phyloP scores from a whole-genome alignment of 2,329 filamentous ascomycete species.

The Epichloe elymi region DNA sequence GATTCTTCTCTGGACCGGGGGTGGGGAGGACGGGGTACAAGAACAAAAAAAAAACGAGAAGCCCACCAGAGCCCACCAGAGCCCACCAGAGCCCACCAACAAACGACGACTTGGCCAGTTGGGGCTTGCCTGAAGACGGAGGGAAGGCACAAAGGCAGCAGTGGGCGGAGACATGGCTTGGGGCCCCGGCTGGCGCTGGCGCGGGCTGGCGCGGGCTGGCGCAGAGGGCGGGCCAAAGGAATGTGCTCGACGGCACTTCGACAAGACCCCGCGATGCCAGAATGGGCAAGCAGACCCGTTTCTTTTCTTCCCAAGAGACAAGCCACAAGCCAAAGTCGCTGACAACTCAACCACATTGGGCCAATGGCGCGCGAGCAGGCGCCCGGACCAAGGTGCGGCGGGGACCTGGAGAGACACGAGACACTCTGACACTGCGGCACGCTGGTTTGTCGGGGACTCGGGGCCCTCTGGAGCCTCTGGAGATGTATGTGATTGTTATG shows the following conservation, averaged over 20 bases:
- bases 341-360: too few species aligned
- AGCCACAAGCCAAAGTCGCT: too few species aligned
- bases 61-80: background rate
- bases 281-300: background rate
- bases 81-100: background rate
- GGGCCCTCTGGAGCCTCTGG: background rate
- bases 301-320: background rate
- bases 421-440: background rate
- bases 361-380: too few species aligned
- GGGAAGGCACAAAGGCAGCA: background rate
- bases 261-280: background rate
- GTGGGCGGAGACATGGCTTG: background rate
- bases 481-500: too few species aligned
- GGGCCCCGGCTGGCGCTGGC: background rate
- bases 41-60: background rate
- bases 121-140: background rate
- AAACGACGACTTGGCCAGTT: background rate
- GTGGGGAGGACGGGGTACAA: constrained; percentile 3
- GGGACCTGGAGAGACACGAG: background rate
- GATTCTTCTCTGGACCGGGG: background rate
- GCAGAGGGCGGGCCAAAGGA: background rate
- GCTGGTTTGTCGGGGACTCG: background rate
- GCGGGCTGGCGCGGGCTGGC: background rate
- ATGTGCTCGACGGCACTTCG: background rate
- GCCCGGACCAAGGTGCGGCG: background rate